Evolutionary conservation across 768 basidiomycete species (phyloP).

Genomic region (Phylloporus arenicola): DNA sequence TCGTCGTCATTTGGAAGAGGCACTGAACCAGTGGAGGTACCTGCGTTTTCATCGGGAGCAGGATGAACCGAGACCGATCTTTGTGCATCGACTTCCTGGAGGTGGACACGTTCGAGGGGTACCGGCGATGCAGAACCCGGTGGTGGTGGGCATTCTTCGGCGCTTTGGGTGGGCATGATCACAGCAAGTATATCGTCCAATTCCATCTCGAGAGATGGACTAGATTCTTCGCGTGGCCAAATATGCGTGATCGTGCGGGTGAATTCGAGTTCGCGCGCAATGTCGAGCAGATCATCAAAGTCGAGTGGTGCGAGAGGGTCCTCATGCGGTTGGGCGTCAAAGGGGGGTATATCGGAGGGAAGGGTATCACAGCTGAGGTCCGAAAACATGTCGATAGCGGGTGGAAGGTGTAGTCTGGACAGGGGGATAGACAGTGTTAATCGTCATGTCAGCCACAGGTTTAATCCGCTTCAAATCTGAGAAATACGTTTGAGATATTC

Average conservation of each 20-base stretch:
- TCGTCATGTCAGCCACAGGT: conserved; percentile 15
- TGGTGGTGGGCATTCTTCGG: conserved; percentile 5
- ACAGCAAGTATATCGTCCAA: conserved; percentile 19
- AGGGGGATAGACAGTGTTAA: not conserved
- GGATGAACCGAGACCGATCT: not conserved
- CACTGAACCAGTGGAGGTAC: not conserved
- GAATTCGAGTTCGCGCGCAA: conserved; percentile 27
- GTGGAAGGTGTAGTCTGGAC: not conserved
- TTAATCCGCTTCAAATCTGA: too few relatives aligned
- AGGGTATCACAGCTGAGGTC: conserved; percentile 4
- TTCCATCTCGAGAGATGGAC: conserved; percentile 2
- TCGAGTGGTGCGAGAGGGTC: conserved; percentile 9
- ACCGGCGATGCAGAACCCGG: not conserved
- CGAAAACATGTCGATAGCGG: conserved; percentile 24
- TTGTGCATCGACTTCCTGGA: not conserved
- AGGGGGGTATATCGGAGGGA: conserved; percentile 4
- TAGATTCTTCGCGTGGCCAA: conserved; percentile 16
- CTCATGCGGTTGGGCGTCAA: not conserved
- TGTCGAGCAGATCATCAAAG: conserved; percentile 28
- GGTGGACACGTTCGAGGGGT: not conserved
- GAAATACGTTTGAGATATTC: not conserved
- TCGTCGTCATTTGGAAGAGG: not conserved
- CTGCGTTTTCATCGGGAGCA: not conserved
- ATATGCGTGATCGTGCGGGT: conserved; percentile 18
- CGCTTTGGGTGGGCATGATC: not conserved